Conservation (phyloP, 192 early-diverging fungal genomes). For the Coemansia sp. region DNA sequence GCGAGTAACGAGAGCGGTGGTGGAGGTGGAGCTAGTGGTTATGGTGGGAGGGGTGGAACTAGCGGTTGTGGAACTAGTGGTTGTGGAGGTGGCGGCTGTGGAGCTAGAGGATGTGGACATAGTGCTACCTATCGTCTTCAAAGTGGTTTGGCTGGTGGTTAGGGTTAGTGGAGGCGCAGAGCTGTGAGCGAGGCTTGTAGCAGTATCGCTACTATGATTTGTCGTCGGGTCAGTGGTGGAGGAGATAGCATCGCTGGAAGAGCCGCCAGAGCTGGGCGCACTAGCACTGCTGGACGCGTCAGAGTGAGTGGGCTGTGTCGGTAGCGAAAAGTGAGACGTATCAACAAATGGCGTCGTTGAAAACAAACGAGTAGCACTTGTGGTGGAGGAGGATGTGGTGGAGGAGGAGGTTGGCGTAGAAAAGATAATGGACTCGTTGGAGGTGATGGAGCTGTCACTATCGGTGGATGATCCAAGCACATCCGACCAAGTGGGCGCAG, state of each 20-base stretch:
- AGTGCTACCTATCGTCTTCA: slow-evolving; percentile 1
- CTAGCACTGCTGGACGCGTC: not conserved
- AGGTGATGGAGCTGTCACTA: not conserved
- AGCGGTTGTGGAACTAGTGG: not conserved
- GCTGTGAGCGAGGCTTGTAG: no score
- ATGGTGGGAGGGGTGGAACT: not conserved
- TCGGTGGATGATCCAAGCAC: not conserved
- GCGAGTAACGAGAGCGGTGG: no score
- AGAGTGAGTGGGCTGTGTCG: not conserved
- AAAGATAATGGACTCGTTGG: not conserved
- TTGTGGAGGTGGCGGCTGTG: no score
- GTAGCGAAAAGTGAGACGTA: not conserved
- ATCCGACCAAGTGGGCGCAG: not conserved
- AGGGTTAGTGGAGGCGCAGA: not conserved
- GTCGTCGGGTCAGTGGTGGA: not conserved
- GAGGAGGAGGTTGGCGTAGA: not conserved
- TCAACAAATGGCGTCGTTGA: not conserved
- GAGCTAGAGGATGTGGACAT: not conserved
- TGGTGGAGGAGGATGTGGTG: not conserved
- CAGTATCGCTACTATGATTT: not conserved
- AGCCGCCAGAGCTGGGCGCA: not conserved
- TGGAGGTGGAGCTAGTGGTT: not conserved
- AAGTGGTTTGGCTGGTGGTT: not conserved
- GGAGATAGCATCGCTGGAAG: not conserved
- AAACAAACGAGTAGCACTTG: not conserved